phyloP scores from a whole-genome alignment of 352 stramenopile genomes.

The Blastocystis sp. region DNA sequence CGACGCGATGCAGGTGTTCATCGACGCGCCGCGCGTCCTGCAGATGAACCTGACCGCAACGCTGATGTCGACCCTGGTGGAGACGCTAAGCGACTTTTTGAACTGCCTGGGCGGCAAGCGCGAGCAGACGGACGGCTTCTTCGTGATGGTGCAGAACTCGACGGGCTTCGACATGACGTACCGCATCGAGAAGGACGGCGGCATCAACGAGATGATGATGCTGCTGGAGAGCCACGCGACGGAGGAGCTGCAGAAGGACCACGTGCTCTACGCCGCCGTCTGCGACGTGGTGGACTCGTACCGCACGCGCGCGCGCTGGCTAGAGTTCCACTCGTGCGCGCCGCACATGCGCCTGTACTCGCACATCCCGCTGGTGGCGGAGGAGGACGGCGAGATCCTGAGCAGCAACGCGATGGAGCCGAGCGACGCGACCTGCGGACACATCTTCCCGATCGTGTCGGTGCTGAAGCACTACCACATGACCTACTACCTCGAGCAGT shows the following conservation, averaged over 20 bases:
- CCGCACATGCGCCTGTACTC: conserved; percentile 51
- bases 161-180: conserved; percentile 54
- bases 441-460: conserved; percentile 62
- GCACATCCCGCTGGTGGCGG: conserved; percentile 19
- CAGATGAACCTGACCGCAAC: conserved; percentile 63
- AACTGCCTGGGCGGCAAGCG: conserved; percentile 12
- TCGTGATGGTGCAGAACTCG: conserved; percentile 49
- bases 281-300: conserved; percentile 62
- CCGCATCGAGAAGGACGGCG: conserved; percentile 45
- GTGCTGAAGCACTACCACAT: background rate
- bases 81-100: conserved; percentile 40
- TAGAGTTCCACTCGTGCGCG: conserved; percentile 24
- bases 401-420: background rate
- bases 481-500: conserved; percentile 34
- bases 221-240: conserved; percentile 25
- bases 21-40: conserved; percentile 30
- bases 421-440: conserved; percentile 41
- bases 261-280: conserved; percentile 32
- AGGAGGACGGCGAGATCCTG: conserved; percentile 8
- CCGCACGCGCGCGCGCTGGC: conserved; percentile 16
- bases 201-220: conserved; percentile 56
- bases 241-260: conserved; percentile 25
- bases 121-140: conserved; percentile 21
- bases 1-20: conserved; percentile 36
- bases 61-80: conserved; percentile 26